phyloP scores from a whole-genome alignment of 305 asterid genomes.

The Ruellia speciosa region DNA sequence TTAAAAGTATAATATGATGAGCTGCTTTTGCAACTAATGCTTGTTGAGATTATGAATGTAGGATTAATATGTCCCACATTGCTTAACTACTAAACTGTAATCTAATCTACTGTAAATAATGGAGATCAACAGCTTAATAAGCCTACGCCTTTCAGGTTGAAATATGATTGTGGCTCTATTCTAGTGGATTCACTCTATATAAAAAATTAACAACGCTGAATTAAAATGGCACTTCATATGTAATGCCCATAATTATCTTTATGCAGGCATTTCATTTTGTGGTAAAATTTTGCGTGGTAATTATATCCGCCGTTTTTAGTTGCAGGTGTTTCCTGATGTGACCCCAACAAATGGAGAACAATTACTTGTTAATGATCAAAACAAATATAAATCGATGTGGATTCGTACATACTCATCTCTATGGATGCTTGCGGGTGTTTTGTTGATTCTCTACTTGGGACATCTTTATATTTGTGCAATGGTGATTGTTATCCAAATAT shows the following conservation, averaged over 20 bases:
- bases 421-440: constrained; percentile 81
- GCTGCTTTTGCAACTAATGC: background rate
- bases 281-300: background rate
- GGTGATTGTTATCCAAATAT: constrained; percentile 81
- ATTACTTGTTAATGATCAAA: constrained; percentile 57
- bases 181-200: too few relatives aligned
- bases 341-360: constrained; percentile 45
- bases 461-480: constrained; percentile 92
- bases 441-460: constrained; percentile 71
- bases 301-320: background rate
- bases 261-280: background rate
- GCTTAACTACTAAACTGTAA: too few relatives aligned
- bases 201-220: too few relatives aligned
- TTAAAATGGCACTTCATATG: too few relatives aligned
- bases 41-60: background rate
- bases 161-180: too few relatives aligned
- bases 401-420: constrained; percentile 63
- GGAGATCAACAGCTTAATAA: too few relatives aligned
- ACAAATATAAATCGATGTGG: constrained; percentile 82
- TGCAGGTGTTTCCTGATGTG: constrained; percentile 49
- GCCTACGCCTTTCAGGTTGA: too few relatives aligned
- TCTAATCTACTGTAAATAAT: too few relatives aligned
- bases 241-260: background rate
- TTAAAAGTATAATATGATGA: background rate
- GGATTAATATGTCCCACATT: too few relatives aligned